A percentile compares a stretch with the other conserved stretches of the same genome.
phyloP scores from a whole-genome alignment of 2,329 filamentous ascomycete genomes.

The Alternaria incomplexa region DNA sequence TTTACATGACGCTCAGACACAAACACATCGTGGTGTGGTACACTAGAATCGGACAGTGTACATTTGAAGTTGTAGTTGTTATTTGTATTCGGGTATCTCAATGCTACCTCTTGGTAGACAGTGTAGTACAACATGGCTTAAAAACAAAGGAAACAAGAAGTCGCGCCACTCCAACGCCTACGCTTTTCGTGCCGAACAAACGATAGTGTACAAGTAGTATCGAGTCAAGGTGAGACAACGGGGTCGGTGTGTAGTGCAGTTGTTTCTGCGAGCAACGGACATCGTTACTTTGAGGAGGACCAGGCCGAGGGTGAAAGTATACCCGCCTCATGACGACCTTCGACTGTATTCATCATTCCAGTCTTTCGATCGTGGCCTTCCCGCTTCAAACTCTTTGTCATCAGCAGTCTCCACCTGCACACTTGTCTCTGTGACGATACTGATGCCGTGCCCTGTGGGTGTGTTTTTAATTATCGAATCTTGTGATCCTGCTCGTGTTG shows the following conservation, averaged over 20 bases:
- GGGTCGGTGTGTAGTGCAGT: background rate
- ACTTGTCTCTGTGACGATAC: conserved; percentile 43
- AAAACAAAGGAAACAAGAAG: background rate
- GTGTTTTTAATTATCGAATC: conserved; percentile 43
- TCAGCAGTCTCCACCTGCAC: conserved; percentile 39
- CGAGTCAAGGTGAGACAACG: background rate
- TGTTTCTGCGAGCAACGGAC: background rate
- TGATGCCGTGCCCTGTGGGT: conserved; percentile 21
- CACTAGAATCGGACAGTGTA: background rate
- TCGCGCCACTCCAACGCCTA: background rate
- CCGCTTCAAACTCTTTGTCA: conserved; percentile 15
- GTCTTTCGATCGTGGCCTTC: conserved; percentile 12
- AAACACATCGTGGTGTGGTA: background rate
- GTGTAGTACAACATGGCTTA: background rate
- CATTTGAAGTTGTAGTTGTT: background rate
- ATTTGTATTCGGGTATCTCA: background rate
- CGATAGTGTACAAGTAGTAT: background rate
- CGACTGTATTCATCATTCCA: conserved; percentile 5
- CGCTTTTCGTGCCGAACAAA: background rate
- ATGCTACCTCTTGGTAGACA: background rate
- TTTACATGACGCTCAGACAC: background rate
- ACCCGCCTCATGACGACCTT: background rate
- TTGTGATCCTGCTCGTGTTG: conserved; percentile 37
- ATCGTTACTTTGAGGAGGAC: background rate
- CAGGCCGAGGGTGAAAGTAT: background rate